Evolutionary conservation across 495 filamentous ascomycete genomes (phyloP).

Genomic region (Daldinia bambusicola): DNA sequence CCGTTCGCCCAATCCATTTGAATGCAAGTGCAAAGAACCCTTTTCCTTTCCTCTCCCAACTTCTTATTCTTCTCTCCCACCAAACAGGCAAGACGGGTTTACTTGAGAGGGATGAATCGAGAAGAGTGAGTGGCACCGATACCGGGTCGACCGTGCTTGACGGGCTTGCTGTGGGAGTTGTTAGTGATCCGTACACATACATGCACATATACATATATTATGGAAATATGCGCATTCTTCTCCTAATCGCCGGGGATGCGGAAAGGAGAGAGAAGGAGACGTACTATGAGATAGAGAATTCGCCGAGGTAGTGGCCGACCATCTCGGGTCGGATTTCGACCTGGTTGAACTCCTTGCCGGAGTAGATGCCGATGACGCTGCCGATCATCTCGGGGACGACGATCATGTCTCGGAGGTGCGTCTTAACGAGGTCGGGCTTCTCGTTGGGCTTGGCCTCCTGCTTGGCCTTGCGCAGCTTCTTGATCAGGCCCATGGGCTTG

Average conservation of each 20-base stretch:
- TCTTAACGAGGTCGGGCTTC: slow-evolving; percentile 97
- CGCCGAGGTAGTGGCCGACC: slow-evolving; percentile 98
- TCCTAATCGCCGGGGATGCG: not conserved
- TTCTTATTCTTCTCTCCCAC: slow-evolving; percentile 20
- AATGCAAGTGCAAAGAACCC: slow-evolving; percentile 42
- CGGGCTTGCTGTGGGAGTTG: slow-evolving; percentile 82
- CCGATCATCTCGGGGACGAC: slow-evolving; percentile 99
- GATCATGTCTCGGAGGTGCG: slow-evolving; percentile 99
- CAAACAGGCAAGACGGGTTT: slow-evolving; percentile 21
- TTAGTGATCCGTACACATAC: slow-evolving; percentile 43
- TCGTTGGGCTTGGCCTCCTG: slow-evolving; percentile 99
- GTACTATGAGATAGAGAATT: slow-evolving; percentile 99
- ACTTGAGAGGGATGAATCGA: slow-evolving; percentile 57
- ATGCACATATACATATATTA: too few relatives aligned
- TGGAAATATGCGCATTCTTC: not conserved
- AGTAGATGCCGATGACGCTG: slow-evolving; percentile 97
- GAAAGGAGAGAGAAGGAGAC: slow-evolving; percentile 50
- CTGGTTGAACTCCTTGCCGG: slow-evolving; percentile 99
- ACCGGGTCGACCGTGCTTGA: slow-evolving; percentile 99
- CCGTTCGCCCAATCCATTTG: slow-evolving; percentile 46
- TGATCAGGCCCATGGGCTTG: slow-evolving; percentile 99
- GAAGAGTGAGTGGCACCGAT: slow-evolving; percentile 99
- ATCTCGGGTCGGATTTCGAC: slow-evolving; percentile 99
- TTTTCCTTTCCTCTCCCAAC: slow-evolving; percentile 22
- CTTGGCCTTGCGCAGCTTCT: slow-evolving; percentile 99